Evolutionary conservation across 2,329 filamentous ascomycete genomes (phyloP).

Genomic region (Beauveria medogensis): DNA sequence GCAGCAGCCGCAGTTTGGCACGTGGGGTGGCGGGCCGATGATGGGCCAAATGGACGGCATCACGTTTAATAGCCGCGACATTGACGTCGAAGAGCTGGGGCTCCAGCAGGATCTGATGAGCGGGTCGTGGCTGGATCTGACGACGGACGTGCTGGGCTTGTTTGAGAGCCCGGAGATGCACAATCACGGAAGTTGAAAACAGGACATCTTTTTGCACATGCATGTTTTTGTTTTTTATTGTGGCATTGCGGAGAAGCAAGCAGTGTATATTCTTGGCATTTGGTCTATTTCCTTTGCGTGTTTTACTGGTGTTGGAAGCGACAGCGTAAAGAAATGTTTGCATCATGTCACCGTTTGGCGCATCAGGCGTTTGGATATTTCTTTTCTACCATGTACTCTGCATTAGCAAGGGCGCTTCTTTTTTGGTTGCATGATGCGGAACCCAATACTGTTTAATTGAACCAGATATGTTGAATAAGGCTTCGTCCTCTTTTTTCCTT

Average conservation of each 20-base stretch:
- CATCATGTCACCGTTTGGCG: background rate
- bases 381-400: background rate
- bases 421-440: background rate
- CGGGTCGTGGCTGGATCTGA: slow-evolving; percentile 58
- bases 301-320: background rate
- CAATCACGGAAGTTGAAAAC: slow-evolving; percentile 12
- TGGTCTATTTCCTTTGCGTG: background rate
- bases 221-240: background rate
- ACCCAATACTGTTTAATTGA: background rate
- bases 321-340: background rate
- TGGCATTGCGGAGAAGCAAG: slow-evolving; percentile 6
- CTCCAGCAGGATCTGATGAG: slow-evolving; percentile 58
- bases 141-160: slow-evolving; percentile 54
- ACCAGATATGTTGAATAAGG: background rate
- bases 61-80: slow-evolving; percentile 68
- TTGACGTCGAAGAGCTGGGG: slow-evolving; percentile 63
- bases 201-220: background rate
- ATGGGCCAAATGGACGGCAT: slow-evolving; percentile 41
- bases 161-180: slow-evolving; percentile 34
- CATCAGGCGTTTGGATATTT: background rate
- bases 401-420: background rate
- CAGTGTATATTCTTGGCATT: background rate
- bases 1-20: slow-evolving; percentile 16
- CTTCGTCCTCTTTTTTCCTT: background rate
- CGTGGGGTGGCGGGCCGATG: slow-evolving; percentile 21